phyloP scores from a whole-genome alignment of 768 basidiomycete species.

The Lactarius hengduanensis region DNA sequence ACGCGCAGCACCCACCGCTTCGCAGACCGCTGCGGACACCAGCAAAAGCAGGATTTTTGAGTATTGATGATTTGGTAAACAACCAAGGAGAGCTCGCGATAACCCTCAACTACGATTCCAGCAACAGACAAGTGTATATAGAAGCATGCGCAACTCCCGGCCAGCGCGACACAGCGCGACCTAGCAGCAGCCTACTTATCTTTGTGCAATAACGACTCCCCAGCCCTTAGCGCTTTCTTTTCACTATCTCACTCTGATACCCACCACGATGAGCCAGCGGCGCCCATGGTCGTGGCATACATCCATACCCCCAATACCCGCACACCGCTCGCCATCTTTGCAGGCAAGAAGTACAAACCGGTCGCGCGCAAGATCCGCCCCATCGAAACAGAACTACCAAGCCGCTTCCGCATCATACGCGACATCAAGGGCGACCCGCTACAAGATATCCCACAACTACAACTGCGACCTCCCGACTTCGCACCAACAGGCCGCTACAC shows the following conservation, averaged over 20 bases:
- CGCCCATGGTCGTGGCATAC: no score
- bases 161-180: no score
- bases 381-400: constrained; percentile 29
- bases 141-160: no score
- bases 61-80: not conserved
- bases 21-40: not conserved
- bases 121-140: no score
- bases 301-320: no score
- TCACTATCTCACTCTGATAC: no score
- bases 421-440: constrained; percentile 36
- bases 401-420: constrained; percentile 32
- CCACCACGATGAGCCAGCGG: no score
- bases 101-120: no score
- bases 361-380: constrained; percentile 35
- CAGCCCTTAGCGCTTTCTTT: no score
- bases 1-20: not conserved
- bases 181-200: no score
- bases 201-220: no score
- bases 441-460: constrained; percentile 30
- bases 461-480: constrained; percentile 18
- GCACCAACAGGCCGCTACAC: not conserved
- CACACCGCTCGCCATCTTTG: no score
- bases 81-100: not conserved
- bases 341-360: constrained; percentile 36
- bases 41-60: not conserved